Base-by-base conservation (phyloP, 306 rosid species). In the Cercis canadensis region DNA sequence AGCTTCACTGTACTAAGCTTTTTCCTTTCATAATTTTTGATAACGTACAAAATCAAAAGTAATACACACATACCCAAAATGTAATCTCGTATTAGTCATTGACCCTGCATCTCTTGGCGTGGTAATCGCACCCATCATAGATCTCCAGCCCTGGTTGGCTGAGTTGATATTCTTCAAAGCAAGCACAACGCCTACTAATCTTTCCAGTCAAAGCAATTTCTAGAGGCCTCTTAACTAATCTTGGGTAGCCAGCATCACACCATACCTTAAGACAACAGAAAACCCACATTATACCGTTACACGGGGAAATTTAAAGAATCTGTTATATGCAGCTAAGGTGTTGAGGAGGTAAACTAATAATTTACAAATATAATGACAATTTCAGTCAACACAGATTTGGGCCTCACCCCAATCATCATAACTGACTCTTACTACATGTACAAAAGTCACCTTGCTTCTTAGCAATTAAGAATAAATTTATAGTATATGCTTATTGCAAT, bases 161-260 rank as follows among this genome's bases (percentile, higher is more conserved):
- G 65, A 93, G 73, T 70, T 93, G 92, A 64, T 87, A 85, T 75
- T 93, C 88, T 69, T 81, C 80, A 75, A 88, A 90, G 84, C 96
- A 93, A 60, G 96, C 97, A 43, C 98, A 93, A 2, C 98, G 96
- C 81, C 75, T 90, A 73, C 96, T 88, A 89, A 88, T 87, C 80
- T 90, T 93, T 45, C 98, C 98, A 0, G 97, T 84, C 81, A 93
- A 75, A 46, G 97, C 98, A 70, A 93, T 90, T 77, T 93, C 97
- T 36, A 80, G 11, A 1, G 98, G 98, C 82, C 96, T 83, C 80
- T 87, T 92, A 55, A 93, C 82, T 63, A 90, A 84, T 70, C 98
- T 85, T 4, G 98, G 98, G 80, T 84, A 81, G 18, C 98, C 98
- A 33, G 24, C 81, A 64, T 93, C 96, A 72, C 97, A 93, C 98